A percentile compares a stretch with the other conserved stretches of the same genome.
Conservation (phyloP, 1,284 basidiomycete species). For the Phellopilus nigrolimitatus region DNA sequence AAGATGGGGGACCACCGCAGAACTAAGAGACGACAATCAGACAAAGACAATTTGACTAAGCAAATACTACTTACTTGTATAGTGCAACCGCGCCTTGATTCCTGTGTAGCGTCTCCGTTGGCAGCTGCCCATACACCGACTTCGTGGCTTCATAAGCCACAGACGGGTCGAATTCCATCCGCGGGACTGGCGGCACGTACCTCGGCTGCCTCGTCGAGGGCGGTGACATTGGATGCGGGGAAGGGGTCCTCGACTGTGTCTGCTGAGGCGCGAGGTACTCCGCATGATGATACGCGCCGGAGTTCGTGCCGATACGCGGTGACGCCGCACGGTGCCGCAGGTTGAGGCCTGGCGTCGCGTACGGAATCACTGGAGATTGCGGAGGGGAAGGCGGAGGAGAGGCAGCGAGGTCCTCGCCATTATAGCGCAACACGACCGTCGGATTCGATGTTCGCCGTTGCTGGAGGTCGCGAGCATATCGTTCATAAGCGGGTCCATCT, state of each 20-base stretch:
- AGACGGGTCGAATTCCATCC: conserved; percentile 39
- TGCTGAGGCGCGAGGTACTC: conserved; percentile 13
- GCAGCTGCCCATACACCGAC: neutral
- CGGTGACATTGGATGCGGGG: conserved; percentile 15
- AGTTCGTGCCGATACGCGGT: neutral
- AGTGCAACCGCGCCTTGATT: conserved; percentile 39
- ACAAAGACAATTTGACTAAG: neutral
- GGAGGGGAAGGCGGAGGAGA: conserved; percentile 19
- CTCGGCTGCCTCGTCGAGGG: conserved; percentile 15
- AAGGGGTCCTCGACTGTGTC: conserved; percentile 12
- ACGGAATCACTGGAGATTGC: conserved; percentile 5
- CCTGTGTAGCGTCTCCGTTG: conserved; percentile 23
- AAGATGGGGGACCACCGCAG: conserved; percentile 45
- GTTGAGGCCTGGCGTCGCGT: neutral
- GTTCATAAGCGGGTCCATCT: conserved; percentile 38
- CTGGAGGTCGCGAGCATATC: conserved; percentile 29
- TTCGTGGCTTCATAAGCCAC: conserved; percentile 39
- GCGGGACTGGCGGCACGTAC: conserved; percentile 9
- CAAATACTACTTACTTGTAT: conserved; percentile 44
- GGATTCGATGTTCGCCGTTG: conserved; percentile 21
- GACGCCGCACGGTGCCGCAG: conserved; percentile 2
- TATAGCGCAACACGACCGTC: conserved; percentile 25
- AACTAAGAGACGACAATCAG: conserved; percentile 29
- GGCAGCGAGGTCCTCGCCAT: conserved; percentile 8
- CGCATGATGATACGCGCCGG: neutral